Evolutionary conservation across 2,329 filamentous ascomycete genomes (phyloP).

Genomic region (Pestalotiopsis sp.): DNA sequence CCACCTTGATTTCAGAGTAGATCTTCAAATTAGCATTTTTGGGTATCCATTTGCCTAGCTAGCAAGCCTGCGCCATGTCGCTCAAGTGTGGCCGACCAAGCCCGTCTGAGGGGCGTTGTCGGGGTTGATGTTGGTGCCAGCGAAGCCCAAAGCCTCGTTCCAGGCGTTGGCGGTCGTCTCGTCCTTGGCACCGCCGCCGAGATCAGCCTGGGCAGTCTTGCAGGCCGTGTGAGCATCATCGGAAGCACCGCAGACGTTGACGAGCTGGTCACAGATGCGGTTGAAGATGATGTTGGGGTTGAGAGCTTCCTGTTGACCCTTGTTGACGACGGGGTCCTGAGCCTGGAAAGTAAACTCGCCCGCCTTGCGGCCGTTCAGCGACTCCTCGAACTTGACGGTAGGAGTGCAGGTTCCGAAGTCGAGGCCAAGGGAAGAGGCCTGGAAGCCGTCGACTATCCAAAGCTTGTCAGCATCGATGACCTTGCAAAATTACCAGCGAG

Average conservation of each 20-base stretch:
- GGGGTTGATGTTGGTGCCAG: slow-evolving; percentile 39
- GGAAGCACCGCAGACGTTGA: slow-evolving; percentile 67
- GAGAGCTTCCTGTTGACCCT: slow-evolving; percentile 67
- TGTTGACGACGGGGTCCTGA: slow-evolving; percentile 60
- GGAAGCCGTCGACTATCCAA: slow-evolving; percentile 30
- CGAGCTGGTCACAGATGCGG: slow-evolving; percentile 70
- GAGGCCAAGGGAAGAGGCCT: slow-evolving; percentile 33
- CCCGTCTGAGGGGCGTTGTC: slow-evolving; percentile 39
- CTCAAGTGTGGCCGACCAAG: slow-evolving; percentile 39
- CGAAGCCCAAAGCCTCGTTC: slow-evolving; percentile 44
- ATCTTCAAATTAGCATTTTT: not conserved
- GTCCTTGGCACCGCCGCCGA: slow-evolving; percentile 36
- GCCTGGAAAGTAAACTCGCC: slow-evolving; percentile 71
- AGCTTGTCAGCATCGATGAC: not conserved
- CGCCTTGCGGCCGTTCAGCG: slow-evolving; percentile 56
- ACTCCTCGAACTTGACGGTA: slow-evolving; percentile 62
- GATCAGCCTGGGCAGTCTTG: slow-evolving; percentile 47
- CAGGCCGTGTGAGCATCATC: slow-evolving; percentile 59
- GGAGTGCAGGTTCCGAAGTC: slow-evolving; percentile 59
- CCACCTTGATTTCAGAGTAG: not conserved
- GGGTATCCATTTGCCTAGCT: not conserved
- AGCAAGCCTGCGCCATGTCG: not conserved
- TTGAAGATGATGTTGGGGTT: slow-evolving; percentile 77
- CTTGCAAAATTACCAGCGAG: not conserved
- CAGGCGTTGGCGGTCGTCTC: slow-evolving; percentile 40